Evolutionary conservation across 2,329 filamentous ascomycete species (phyloP).

Genomic region (Didymella keratinophila): DNA sequence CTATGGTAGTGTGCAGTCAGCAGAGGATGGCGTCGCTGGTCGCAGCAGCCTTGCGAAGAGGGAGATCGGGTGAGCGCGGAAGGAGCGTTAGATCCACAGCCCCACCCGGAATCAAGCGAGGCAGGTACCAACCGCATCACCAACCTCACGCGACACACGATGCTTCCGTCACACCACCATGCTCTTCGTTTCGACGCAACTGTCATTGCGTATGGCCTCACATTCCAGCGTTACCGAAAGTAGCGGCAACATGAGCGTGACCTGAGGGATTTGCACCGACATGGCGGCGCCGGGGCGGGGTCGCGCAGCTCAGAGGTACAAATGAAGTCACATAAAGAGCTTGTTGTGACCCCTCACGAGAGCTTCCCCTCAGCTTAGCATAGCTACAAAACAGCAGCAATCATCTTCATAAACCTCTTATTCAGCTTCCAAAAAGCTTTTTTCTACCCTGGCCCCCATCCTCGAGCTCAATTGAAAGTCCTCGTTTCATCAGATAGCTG

Average conservation of each 20-base stretch:
- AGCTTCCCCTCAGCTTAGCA: slow-evolving; percentile 32
- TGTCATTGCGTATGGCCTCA: background rate
- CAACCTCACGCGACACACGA: slow-evolving; percentile 15
- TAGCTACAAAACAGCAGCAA: slow-evolving; percentile 19
- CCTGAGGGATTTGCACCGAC: slow-evolving; percentile 31
- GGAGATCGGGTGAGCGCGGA: slow-evolving; percentile 12
- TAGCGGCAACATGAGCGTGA: slow-evolving; percentile 41
- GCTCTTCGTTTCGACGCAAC: background rate
- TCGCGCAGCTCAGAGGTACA: slow-evolving; percentile 30
- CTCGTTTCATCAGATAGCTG: background rate
- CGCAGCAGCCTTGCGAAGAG: background rate
- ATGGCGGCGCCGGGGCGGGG: slow-evolving; percentile 34
- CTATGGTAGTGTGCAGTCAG: background rate
- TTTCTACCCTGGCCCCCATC: background rate
- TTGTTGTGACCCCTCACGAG: slow-evolving; percentile 43
- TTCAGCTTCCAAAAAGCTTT: background rate
- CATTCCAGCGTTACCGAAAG: slow-evolving; percentile 3
- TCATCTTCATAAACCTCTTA: background rate
- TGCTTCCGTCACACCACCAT: slow-evolving; percentile 13
- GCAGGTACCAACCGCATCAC: slow-evolving; percentile 6
- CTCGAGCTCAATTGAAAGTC: slow-evolving; percentile 17
- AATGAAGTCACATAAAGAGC: slow-evolving; percentile 49
- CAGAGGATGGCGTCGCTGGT: background rate
- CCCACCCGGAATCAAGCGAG: slow-evolving; percentile 14
- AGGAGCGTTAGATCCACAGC: slow-evolving; percentile 8